Percentiles rank a stretch among this genome's conserved stretches.
These are phyloP conservation scores for Pseudocercospora cruenta DNA, from an alignment of 2,329 filamentous ascomycete species.

Conservation along the genomic window DNA sequence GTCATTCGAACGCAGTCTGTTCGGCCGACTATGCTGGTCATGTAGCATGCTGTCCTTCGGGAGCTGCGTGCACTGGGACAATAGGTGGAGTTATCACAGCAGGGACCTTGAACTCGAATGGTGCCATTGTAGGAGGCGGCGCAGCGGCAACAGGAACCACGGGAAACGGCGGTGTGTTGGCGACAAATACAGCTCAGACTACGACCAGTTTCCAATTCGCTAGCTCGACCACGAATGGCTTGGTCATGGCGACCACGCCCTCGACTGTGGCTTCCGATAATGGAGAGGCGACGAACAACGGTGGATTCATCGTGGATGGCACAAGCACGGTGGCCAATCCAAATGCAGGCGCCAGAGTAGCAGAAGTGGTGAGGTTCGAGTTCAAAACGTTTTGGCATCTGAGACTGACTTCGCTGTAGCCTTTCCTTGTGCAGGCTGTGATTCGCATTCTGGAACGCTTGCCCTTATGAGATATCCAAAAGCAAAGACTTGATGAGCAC, in stretches of 20 bases:
- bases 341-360: slow-evolving; percentile 31
- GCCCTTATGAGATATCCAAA: slow-evolving; percentile 24
- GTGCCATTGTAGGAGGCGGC: slow-evolving; percentile 31
- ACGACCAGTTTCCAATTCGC: slow-evolving; percentile 28
- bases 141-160: slow-evolving; percentile 27
- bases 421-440: slow-evolving; percentile 31
- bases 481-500: neutral
- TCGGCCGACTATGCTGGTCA: slow-evolving; percentile 59
- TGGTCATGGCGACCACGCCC: slow-evolving; percentile 29
- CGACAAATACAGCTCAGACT: slow-evolving; percentile 25
- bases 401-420: slow-evolving; percentile 31
- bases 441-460: slow-evolving; percentile 33
- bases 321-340: slow-evolving; percentile 40
- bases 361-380: slow-evolving; percentile 37
- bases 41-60: slow-evolving; percentile 64
- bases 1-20: slow-evolving; percentile 57
- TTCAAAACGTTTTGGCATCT: neutral
- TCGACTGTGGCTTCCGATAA: slow-evolving; percentile 19
- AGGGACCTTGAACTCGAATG: slow-evolving; percentile 36
- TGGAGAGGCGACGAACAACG: slow-evolving; percentile 20
- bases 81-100: slow-evolving; percentile 45
- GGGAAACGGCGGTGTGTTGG: slow-evolving; percentile 17
- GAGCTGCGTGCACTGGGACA: slow-evolving; percentile 61
- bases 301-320: slow-evolving; percentile 38
- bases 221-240: slow-evolving; percentile 31